A percentile compares a stretch with the other conserved stretches of the same genome.
These are phyloP conservation scores for Penicillium thymicola DNA, from an alignment of 2,329 filamentous ascomycete genomes.

Conservation along the genomic window DNA sequence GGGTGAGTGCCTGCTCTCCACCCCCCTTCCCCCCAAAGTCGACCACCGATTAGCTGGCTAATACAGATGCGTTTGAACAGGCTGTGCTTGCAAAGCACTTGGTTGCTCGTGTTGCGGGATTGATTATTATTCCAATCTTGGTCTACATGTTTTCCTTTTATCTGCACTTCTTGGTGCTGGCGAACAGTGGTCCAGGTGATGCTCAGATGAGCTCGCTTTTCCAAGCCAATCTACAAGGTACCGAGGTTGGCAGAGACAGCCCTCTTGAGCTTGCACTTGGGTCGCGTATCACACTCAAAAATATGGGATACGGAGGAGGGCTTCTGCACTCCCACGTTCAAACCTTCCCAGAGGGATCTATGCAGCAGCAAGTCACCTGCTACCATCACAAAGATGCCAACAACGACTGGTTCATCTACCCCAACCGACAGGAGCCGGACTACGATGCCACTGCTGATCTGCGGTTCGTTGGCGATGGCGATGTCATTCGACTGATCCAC, in stretches of 20 bases:
- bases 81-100: constrained; percentile 72
- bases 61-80: constrained; percentile 41
- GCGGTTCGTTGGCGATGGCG: constrained; percentile 71
- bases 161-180: constrained; percentile 87
- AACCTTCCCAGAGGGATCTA: constrained; percentile 89
- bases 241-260: constrained; percentile 89
- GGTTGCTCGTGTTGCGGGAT: constrained; percentile 72
- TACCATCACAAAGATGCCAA: constrained; percentile 99
- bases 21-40: background rate
- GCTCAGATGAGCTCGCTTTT: constrained; percentile 99
- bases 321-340: constrained; percentile 95
- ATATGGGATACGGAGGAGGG: constrained; percentile 98
- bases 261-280: constrained; percentile 88
- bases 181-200: constrained; percentile 91
- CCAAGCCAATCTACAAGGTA: constrained; percentile 92
- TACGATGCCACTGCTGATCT: constrained; percentile 70
- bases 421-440: constrained; percentile 73
- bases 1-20: constrained; percentile 50
- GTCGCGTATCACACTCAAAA: constrained; percentile 90
- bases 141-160: constrained; percentile 97
- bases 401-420: constrained; percentile 99
- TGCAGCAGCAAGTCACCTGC: constrained; percentile 95
- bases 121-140: constrained; percentile 83
- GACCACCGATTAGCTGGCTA: background rate
- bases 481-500: constrained; percentile 82